These are phyloP conservation scores for Whalleya microplaca DNA, from an alignment of 2,329 filamentous ascomycete species.

Conservation along the genomic window DNA sequence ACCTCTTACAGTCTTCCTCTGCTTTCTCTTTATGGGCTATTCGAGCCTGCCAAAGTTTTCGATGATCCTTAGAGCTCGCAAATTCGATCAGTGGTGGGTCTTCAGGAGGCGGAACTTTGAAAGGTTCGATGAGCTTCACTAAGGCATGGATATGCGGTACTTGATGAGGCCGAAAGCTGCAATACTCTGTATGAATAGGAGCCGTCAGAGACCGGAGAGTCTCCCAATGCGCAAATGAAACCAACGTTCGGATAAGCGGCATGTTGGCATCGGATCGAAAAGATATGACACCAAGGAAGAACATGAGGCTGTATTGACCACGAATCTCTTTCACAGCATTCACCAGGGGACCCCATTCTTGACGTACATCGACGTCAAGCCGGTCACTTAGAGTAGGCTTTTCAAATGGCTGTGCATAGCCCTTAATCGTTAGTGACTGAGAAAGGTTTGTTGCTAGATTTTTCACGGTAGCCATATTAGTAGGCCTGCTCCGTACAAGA, in stretches of 20 bases:
- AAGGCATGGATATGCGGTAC: slow-evolving; percentile 39
- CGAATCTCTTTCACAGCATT: slow-evolving; percentile 16
- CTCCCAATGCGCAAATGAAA: slow-evolving; percentile 47
- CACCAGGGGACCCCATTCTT: slow-evolving; percentile 33
- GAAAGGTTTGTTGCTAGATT: slow-evolving; percentile 27
- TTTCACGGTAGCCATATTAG: slow-evolving; percentile 21
- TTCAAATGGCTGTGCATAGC: slow-evolving; percentile 24
- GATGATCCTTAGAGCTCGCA: slow-evolving; percentile 36
- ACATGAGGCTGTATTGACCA: slow-evolving; percentile 26
- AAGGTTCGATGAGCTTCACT: slow-evolving; percentile 37
- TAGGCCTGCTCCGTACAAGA: slow-evolving; percentile 14
- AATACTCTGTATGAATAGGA: slow-evolving; percentile 41
- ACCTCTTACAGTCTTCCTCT: slow-evolving; percentile 38
- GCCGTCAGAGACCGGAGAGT: slow-evolving; percentile 43
- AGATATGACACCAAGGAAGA: slow-evolving; percentile 29
- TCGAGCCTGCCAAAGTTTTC: slow-evolving; percentile 37
- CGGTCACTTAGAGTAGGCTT: slow-evolving; percentile 29
- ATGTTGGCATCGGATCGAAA: slow-evolving; percentile 32
- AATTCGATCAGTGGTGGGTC: slow-evolving; percentile 25
- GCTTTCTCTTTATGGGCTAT: slow-evolving; percentile 35
- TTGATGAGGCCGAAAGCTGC: slow-evolving; percentile 41
- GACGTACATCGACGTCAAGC: slow-evolving; percentile 27
- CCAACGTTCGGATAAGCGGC: slow-evolving; percentile 38
- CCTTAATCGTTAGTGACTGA: slow-evolving; percentile 24
- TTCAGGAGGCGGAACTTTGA: slow-evolving; percentile 33